Evolutionary conservation across 2,329 filamentous ascomycete species (phyloP).

Genomic region (Penicillium sp.): DNA sequence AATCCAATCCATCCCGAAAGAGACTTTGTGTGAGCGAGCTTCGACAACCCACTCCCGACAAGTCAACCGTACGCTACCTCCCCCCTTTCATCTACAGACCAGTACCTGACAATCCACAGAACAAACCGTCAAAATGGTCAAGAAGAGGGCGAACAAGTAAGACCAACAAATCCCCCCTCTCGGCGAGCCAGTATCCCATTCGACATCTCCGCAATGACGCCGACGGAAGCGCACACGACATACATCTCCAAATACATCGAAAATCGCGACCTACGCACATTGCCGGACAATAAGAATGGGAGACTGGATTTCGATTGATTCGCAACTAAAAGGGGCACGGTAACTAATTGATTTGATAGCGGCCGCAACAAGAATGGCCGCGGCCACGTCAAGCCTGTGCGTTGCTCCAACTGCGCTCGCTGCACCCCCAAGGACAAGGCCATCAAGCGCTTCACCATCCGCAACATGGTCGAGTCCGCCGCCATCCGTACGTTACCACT

Average conservation of each 20-base stretch:
- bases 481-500: slow-evolving; percentile 82
- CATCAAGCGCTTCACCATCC: slow-evolving; percentile 99
- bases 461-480: slow-evolving; percentile 99
- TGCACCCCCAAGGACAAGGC: slow-evolving; percentile 99
- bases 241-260: slow-evolving; percentile 1
- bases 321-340: slow-evolving; percentile 11
- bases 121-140: slow-evolving; percentile 65
- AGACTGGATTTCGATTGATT: slow-evolving; percentile 13
- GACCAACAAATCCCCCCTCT: slow-evolving; percentile 30
- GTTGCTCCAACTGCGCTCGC: slow-evolving; percentile 82
- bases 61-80: slow-evolving; percentile 37
- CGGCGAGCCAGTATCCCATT: slow-evolving; percentile 24
- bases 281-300: slow-evolving; percentile 20
- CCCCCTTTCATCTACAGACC: slow-evolving; percentile 15
- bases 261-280: slow-evolving; percentile 14
- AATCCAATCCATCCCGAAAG: slow-evolving; percentile 32
- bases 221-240: slow-evolving; percentile 13
- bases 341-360: slow-evolving; percentile 50
- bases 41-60: slow-evolving; percentile 40
- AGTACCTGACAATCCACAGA: slow-evolving; percentile 34
- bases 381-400: slow-evolving; percentile 99
- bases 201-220: slow-evolving; percentile 26
- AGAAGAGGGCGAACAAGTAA: slow-evolving; percentile 74
- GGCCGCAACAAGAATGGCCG: slow-evolving; percentile 99
- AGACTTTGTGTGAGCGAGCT: slow-evolving; percentile 34